These are phyloP conservation scores for Tardiomyces depauwii DNA, from an alignment of 1,139 yeast genomes.

Conservation along the genomic window DNA sequence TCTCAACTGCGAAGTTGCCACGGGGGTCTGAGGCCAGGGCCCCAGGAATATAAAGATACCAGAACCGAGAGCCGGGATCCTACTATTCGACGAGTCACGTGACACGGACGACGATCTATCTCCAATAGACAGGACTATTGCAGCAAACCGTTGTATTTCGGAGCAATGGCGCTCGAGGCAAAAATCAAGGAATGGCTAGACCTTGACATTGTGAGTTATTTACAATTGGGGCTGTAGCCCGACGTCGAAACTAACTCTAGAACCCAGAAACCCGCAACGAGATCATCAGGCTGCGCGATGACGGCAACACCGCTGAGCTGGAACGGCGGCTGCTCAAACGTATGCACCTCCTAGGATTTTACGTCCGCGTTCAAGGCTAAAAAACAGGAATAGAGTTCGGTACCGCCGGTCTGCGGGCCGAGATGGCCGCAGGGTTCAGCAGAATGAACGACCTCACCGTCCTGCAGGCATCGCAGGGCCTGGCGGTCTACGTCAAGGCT, in stretches of 20 bases:
- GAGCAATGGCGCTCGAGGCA: not conserved
- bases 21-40: too few relatives aligned
- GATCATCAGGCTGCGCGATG: slow-evolving; percentile 36
- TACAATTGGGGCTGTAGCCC: too few relatives aligned
- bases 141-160: too few relatives aligned
- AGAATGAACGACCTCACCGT: slow-evolving; percentile 88
- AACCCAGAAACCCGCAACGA: slow-evolving; percentile 48
- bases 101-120: too few relatives aligned
- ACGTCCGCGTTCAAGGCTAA: too few relatives aligned
- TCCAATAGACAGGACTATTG: too few relatives aligned
- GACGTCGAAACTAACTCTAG: slow-evolving; percentile 7
- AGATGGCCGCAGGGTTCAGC: slow-evolving; percentile 84
- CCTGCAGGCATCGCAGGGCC: slow-evolving; percentile 85
- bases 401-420: slow-evolving; percentile 81
- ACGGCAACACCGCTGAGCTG: slow-evolving; percentile 34
- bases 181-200: slow-evolving; percentile 38
- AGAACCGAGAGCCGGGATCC: too few relatives aligned
- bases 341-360: too few relatives aligned
- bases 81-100: too few relatives aligned
- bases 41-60: too few relatives aligned
- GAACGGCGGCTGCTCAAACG: slow-evolving; percentile 35
- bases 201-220: slow-evolving; percentile 28
- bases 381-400: slow-evolving; percentile 72
- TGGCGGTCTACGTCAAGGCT: slow-evolving; percentile 48
- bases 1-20: too few relatives aligned